Evolutionary conservation across 1,284 basidiomycete genomes (phyloP), one percentile per base, ranked within the genome.

Genomic region (Apiotrichum veenhuisii): DNA sequence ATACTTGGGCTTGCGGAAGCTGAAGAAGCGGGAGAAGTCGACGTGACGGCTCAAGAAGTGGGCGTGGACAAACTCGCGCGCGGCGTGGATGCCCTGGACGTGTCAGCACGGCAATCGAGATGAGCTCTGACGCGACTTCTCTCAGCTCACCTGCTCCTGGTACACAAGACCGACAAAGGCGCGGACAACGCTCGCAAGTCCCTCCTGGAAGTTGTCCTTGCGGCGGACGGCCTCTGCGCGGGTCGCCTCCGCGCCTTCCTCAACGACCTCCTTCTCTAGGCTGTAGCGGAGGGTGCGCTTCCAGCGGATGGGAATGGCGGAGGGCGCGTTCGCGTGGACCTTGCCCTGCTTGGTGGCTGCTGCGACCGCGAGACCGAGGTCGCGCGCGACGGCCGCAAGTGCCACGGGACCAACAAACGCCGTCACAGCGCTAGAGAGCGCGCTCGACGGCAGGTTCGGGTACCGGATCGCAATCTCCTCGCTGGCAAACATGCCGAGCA

Each of bases 371-470:
- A 80, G 60, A 17, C 77, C 71, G 77, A 91, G 86, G 75, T 93
- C 90, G 56, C 85, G 82, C 23, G 89, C 93, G 47, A 98, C 86
- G 63, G 82, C 85, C 42, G 88, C 84, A 67, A 91, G 89, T 14
- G 90, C 88, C 59, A 83, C 77, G 12, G 90, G 87, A 4, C 95
- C 95, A 25, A 95, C 93, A 74, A 89, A 89, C 38, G 91, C 89
- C 42, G 89, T 91, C 50, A 96, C 84, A 11, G 90, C 92, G 10
- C 88, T 87, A 78, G 96, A 94, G 66, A 94, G 79, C 20, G 91
- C 91, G 51, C 87, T 84, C 23, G 91, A 92, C 1, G 95, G 95
- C 23, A 98, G 82, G 73, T 96, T 87, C 0, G 96, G 95, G 75
- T 89, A 98, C 46, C 85, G 81, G 10, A 87, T 81, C 58, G 90